phyloP scores from a whole-genome alignment of 1,284 basidiomycete genomes.

The Sporisorium exsertum region DNA sequence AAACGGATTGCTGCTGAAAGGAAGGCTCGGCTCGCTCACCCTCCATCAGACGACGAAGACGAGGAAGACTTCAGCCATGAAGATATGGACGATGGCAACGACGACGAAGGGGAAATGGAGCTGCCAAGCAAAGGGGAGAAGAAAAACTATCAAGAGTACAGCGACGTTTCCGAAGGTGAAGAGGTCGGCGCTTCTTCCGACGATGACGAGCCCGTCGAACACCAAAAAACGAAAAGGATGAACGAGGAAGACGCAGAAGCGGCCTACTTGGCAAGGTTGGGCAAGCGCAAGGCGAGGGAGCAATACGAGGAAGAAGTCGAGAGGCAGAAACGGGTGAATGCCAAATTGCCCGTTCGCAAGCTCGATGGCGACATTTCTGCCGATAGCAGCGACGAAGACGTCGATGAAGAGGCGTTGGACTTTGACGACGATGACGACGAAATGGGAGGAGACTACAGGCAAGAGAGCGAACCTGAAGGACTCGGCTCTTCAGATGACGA shows the following conservation, averaged over 20 bases:
- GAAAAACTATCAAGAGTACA: conserved; percentile 45
- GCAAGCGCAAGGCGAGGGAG: conserved; percentile 46
- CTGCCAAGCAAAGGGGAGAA: conserved; percentile 16
- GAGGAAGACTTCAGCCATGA: conserved; percentile 23
- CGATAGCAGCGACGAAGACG: conserved; percentile 18
- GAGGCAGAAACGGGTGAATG: conserved; percentile 38
- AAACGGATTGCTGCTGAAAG: conserved; percentile 28
- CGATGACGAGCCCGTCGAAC: conserved; percentile 8
- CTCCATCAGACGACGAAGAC: conserved; percentile 37
- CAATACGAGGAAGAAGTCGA: conserved; percentile 30
- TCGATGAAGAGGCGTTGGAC: conserved; percentile 1
- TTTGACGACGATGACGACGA: conserved; percentile 15
- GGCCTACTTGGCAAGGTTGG: conserved; percentile 39
- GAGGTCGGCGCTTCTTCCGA: conserved; percentile 31
- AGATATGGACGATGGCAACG: conserved; percentile 75
- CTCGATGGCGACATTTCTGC: conserved; percentile 16
- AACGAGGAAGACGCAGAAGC: conserved; percentile 52
- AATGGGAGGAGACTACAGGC: conserved; percentile 6
- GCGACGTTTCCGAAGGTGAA: conserved; percentile 49
- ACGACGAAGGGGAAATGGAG: conserved; percentile 30
- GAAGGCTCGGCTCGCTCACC: conserved; percentile 81
- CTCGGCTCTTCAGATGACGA: conserved; percentile 21
- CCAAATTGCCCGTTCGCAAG: conserved; percentile 35
- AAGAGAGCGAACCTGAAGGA: conserved; percentile 27
- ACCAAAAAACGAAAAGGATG: conserved; percentile 18